Conservation (phyloP, 1,284 basidiomycete genomes). For the Cerrena zonata region DNA sequence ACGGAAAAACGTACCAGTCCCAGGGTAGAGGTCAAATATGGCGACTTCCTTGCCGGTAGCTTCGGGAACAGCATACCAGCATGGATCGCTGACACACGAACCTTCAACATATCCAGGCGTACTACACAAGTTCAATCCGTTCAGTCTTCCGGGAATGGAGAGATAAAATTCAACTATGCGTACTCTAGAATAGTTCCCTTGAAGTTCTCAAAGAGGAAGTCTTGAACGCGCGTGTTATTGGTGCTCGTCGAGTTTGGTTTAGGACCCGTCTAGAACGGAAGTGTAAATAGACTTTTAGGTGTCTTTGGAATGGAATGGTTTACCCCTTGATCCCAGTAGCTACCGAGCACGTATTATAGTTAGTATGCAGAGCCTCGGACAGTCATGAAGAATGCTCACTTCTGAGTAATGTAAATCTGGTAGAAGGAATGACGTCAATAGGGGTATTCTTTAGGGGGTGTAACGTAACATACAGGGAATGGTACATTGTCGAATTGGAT, state of each 20-base stretch:
- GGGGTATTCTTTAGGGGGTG: no score
- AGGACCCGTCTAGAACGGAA: constrained; percentile 28
- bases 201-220: constrained; percentile 53
- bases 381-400: constrained; percentile 38
- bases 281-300: background rate
- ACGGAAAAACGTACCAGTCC: constrained; percentile 34
- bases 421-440: no score
- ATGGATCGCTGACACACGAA: constrained; percentile 51
- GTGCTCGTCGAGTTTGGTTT: constrained; percentile 36
- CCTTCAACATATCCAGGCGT: constrained; percentile 46
- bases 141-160: background rate
- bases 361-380: no score
- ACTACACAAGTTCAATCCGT: constrained; percentile 22
- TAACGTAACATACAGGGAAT: constrained; percentile 46
- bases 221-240: constrained; percentile 52
- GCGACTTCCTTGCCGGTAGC: constrained; percentile 56
- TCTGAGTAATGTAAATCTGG: constrained; percentile 60
- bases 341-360: constrained; percentile 21
- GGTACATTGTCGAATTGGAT: constrained; percentile 48
- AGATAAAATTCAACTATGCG: no score
- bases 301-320: constrained; percentile 9
- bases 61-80: constrained; percentile 48
- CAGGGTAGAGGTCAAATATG: constrained; percentile 52
- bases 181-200: constrained; percentile 49
- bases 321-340: constrained; percentile 58